Percentiles rank a stretch among this genome's conserved stretches.
Evolutionary conservation across 2,329 filamentous ascomycete genomes (phyloP).

Genomic region (Ramularia collo-cygni): DNA sequence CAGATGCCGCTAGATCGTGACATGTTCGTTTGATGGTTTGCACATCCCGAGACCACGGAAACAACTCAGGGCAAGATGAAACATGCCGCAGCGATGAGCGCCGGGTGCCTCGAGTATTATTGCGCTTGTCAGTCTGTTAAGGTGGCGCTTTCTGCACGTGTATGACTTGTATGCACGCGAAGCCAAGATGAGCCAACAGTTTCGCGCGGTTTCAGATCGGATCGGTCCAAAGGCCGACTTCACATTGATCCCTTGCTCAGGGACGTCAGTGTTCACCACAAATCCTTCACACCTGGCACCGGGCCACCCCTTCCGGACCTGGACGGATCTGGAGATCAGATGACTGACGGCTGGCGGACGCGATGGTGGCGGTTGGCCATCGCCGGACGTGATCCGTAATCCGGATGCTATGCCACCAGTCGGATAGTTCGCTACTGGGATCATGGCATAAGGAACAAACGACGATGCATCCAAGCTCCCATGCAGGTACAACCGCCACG

Average conservation of each 20-base stretch:
- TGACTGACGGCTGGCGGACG: not conserved
- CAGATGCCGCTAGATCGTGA: not conserved
- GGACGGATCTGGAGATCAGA: not conserved
- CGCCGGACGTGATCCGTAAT: not conserved
- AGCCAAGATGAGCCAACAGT: no score
- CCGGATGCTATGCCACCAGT: slow-evolving; percentile 9
- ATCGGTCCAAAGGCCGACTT: no score
- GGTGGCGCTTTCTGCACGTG: slow-evolving; percentile 2
- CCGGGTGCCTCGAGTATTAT: no score
- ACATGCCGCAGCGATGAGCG: no score
- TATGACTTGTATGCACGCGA: not conserved
- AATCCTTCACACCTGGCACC: no score
- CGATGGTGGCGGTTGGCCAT: not conserved
- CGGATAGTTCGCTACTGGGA: slow-evolving; percentile 15
- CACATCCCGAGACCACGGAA: no score
- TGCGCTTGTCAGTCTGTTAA: slow-evolving; percentile 1
- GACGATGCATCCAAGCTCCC: slow-evolving; percentile 5
- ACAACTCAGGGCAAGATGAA: no score
- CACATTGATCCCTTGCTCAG: no score
- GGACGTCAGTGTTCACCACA: no score
- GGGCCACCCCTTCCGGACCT: no score
- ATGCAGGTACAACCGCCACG: slow-evolving; percentile 16
- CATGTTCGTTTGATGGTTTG: no score
- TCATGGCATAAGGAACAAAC: slow-evolving; percentile 11
- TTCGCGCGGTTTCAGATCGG: no score